These are phyloP conservation scores for Neocatenulostroma microsporum DNA, from an alignment of 2,329 filamentous ascomycete genomes.

Conservation along the genomic window DNA sequence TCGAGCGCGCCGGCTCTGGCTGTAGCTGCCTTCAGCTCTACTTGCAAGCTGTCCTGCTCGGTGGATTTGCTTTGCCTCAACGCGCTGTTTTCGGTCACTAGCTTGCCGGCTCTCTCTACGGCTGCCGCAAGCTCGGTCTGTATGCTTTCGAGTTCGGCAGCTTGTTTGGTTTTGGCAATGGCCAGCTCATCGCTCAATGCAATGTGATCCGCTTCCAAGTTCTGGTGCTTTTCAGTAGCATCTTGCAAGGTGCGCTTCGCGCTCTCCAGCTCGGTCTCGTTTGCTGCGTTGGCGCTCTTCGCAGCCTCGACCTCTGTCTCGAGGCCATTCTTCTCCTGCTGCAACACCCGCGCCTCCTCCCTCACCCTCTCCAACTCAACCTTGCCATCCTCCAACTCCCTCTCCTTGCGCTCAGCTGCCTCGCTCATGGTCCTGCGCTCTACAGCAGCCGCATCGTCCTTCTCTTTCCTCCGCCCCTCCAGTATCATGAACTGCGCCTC, in stretches of 20 bases:
- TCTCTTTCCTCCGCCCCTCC: background rate
- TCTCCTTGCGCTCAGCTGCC: background rate
- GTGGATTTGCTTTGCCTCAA: too few species aligned
- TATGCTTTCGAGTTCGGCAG: constrained; percentile 1
- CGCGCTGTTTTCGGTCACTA: too few species aligned
- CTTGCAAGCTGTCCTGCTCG: too few species aligned
- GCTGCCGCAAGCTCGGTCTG: background rate
- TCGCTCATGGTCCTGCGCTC: background rate
- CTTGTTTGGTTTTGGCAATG: background rate
- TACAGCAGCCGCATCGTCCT: background rate
- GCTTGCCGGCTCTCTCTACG: too few species aligned
- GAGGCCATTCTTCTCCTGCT: background rate
- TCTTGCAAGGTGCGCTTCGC: background rate
- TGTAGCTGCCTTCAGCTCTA: too few species aligned
- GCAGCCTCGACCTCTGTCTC: background rate
- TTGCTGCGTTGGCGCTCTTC: background rate
- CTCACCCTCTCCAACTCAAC: background rate
- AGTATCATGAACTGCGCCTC: background rate
- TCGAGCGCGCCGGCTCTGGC: too few species aligned
- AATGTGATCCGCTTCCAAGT: too few species aligned
- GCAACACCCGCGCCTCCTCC: background rate
- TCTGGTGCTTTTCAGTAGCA: background rate
- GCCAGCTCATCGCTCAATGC: background rate
- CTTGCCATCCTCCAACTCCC: background rate
- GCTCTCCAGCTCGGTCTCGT: background rate